Conservation (phyloP, 208 protist species). For the Trypanosoma cruzi region DNA sequence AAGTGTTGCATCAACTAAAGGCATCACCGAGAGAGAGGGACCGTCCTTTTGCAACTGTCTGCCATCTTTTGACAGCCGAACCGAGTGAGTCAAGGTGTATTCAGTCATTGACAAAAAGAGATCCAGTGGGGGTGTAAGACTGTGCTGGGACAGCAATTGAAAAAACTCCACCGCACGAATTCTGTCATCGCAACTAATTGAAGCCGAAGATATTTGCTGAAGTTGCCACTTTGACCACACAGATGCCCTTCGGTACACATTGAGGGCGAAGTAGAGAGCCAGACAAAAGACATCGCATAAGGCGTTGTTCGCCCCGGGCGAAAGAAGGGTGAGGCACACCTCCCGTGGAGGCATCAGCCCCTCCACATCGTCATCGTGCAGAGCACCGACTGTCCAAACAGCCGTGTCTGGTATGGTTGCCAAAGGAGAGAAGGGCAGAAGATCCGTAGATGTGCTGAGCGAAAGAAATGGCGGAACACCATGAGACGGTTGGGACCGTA, state of each 20-base stretch:
- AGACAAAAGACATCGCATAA: slow-evolving; percentile 23
- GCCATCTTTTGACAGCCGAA: slow-evolving; percentile 18
- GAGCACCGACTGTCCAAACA: slow-evolving; percentile 17
- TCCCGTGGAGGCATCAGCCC: slow-evolving; percentile 24
- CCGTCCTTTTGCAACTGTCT: slow-evolving; percentile 2
- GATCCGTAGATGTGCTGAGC: background rate
- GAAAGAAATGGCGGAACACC: background rate
- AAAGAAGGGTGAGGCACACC: slow-evolving; percentile 8
- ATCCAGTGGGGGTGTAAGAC: slow-evolving; percentile 13
- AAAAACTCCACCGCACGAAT: slow-evolving; percentile 1
- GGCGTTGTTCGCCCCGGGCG: background rate
- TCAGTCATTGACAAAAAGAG: slow-evolving; percentile 15
- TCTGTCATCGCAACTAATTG: background rate
- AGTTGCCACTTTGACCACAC: slow-evolving; percentile 18
- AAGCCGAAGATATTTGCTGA: background rate
- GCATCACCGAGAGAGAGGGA: slow-evolving; percentile 15
- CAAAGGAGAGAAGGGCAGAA: background rate
- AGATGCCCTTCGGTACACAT: slow-evolving; percentile 7
- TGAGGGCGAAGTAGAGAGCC: slow-evolving; percentile 17
- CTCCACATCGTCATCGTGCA: slow-evolving; percentile 25
- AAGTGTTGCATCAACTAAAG: slow-evolving; percentile 22
- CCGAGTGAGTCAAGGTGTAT: slow-evolving; percentile 22
- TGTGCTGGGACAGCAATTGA: slow-evolving; percentile 2
- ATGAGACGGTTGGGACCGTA: slow-evolving; percentile 1
- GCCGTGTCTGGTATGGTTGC: slow-evolving; percentile 13